Conservation (phyloP, 306 rosid genomes). For the Prunus persica region Prunus_persica_NCBIv2 NC_034009.1:45985001-45985500, state of each 20-base stretch:
- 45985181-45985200: slow-evolving; percentile 78
- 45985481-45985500: too few relatives aligned
- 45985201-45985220: slow-evolving; percentile 61
- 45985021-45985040: neutral
- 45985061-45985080: neutral
- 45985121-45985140: slow-evolving; percentile 67
- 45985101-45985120: neutral
- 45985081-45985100: neutral
- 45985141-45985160: slow-evolving; percentile 83
- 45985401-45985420: neutral
- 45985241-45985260: slow-evolving; percentile 69
- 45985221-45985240: slow-evolving; percentile 60
- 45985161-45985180: slow-evolving; percentile 89
- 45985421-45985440: neutral
- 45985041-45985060: neutral
- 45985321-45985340: neutral
- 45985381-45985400: neutral
- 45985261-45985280: slow-evolving; percentile 93
- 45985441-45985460: neutral
- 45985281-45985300: slow-evolving; percentile 74
- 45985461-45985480: neutral
- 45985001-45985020: neutral
- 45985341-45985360: neutral
- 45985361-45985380: neutral
- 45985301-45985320: neutral